Base-by-base conservation (phyloP, 306 rosid species). In the Spatholobus suberectus region DNA sequence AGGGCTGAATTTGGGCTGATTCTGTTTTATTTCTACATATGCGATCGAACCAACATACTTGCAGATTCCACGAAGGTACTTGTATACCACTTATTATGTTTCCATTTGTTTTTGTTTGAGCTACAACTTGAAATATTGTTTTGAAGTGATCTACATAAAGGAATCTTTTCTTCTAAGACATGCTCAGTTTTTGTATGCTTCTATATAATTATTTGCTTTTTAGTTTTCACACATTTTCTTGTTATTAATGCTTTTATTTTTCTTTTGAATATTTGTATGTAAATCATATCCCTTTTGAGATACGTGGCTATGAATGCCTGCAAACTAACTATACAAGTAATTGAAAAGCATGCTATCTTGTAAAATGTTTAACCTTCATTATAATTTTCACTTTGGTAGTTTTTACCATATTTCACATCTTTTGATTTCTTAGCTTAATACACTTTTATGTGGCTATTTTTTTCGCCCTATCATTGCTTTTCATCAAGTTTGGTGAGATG, bases 1-100 rank as follows among this genome's bases (percentile, higher is more conserved):
- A 94, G 98, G 92, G 85, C 97, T 46, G 99, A 96, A 85, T 78
- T 96, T 86, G 99, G 99, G 80, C 83, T 91, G 73, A 91, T 94
- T 83, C 82, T 96, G 82, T 66, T 94, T 71, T 96, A 96, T 87
- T 94, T 92, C 90, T 96, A 92, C 89, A 84, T 88, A 80, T 90
- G 95, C 79, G 99, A 96, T 84, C 97, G 99, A 55, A 96, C 99
- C 81, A 76, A 69, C 86, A 18, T 94, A 76, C 86, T 96, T 80
- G 95, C 97, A 81, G 89, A 90, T 43, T 90, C 99, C 72, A 90
- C 85, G 3, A 96, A 96, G 97, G 99, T 94, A 79, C 82, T 55
- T 18, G 46, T 76, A 35, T 83, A 44, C 69, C 62, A 29, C 75
- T 75, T 69, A n/a, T 72, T 38, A 79, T 76, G 58, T 71, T 68